Percentiles rank a stretch among this genome's conserved stretches.
Conservation (phyloP, 345 rosid species). For the Anastatica hierochuntica region DNA sequence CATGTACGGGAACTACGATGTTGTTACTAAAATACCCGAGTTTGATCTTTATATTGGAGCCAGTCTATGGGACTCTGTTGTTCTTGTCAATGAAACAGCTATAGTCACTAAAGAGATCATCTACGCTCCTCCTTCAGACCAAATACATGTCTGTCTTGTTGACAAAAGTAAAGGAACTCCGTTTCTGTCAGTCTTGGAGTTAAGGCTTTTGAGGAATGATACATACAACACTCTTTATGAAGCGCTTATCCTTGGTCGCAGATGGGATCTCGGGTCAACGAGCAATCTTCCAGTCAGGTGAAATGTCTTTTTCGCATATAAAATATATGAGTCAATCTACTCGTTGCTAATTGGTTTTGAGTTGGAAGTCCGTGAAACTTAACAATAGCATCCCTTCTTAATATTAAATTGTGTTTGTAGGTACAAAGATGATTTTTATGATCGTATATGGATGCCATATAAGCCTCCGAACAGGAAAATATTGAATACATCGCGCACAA, state of each 20-base stretch:
- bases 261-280: constrained; percentile 17
- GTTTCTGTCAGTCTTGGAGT: constrained; percentile 42
- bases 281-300: constrained; percentile 14
- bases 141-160: constrained; percentile 38
- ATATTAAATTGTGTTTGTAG: neutral
- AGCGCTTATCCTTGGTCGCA: neutral
- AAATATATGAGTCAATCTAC: neutral
- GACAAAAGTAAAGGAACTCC: constrained; percentile 33
- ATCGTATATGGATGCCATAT: constrained; percentile 18
- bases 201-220: constrained; percentile 27
- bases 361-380: too few species aligned
- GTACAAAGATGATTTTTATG: constrained; percentile 23
- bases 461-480: neutral
- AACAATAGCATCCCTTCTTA: too few species aligned
- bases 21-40: constrained; percentile 8
- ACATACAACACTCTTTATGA: constrained; percentile 4
- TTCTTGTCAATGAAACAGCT: constrained; percentile 1
- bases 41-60: constrained; percentile 44
- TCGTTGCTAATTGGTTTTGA: neutral
- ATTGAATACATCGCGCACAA: neutral
- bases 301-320: too few species aligned
- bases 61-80: constrained; percentile 29
- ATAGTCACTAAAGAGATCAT: constrained; percentile 21
- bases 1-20: constrained; percentile 50
- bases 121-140: constrained; percentile 22